These are phyloP conservation scores for Dendrobium officinale DNA, from an alignment of 106 monocot species.

Conservation along the genomic window DNA sequence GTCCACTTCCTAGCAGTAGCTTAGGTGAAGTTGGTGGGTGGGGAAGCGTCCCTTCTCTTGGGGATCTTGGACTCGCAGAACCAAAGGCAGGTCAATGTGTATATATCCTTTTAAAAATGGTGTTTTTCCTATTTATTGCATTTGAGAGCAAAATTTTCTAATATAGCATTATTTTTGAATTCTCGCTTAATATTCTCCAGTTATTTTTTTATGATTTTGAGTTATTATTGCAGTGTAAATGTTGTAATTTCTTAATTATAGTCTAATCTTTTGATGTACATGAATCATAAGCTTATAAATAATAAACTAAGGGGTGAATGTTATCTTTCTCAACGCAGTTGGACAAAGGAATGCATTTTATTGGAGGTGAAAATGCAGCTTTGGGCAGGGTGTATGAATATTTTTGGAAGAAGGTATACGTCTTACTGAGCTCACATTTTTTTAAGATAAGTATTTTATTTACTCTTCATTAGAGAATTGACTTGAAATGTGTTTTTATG, in stretches of 20 bases:
- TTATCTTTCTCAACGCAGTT: conserved; percentile 28
- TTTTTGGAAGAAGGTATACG: conserved; percentile 76
- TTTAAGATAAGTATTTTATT: background rate
- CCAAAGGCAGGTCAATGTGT: conserved; percentile 41
- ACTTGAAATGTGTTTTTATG: no score
- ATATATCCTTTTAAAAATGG: background rate
- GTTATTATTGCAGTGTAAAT: background rate
- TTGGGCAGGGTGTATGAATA: conserved; percentile 77
- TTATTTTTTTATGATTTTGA: background rate
- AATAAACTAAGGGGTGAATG: background rate
- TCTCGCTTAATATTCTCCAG: background rate
- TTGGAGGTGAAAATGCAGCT: conserved; percentile 89
- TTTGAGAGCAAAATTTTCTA: background rate
- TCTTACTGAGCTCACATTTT: background rate
- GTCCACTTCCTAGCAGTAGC: conserved; percentile 42
- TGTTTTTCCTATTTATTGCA: background rate
- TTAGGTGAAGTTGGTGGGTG: conserved; percentile 60
- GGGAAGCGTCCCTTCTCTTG: conserved; percentile 64
- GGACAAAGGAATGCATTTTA: conserved; percentile 65
- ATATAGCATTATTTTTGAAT: background rate
- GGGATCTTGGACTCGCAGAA: conserved; percentile 45
- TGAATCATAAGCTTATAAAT: background rate
- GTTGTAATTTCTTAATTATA: background rate
- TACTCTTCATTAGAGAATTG: background rate
- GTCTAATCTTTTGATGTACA: background rate